Percentiles rank a stretch among this genome's conserved stretches.
Evolutionary conservation across 176 grass and related monocot genomes (phyloP).

Genomic region (Stipa capillata): DNA sequence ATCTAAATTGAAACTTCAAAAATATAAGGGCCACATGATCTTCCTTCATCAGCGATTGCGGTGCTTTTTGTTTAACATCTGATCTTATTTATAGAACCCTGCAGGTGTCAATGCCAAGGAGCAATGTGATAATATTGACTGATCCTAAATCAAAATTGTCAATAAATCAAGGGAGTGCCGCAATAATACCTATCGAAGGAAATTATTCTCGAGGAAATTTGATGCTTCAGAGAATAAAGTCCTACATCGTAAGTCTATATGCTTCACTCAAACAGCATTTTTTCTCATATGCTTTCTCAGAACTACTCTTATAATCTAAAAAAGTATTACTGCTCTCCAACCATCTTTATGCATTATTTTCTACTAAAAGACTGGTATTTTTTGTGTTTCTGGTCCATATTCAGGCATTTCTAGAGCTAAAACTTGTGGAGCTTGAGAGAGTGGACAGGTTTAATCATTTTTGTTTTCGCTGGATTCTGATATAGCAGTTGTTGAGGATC

Average conservation of each 20-base stretch:
- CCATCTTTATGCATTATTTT: constrained; percentile 26
- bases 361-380: background rate
- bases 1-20: background rate
- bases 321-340: background rate
- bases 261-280: background rate
- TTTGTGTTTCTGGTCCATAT: constrained; percentile 23
- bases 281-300: background rate
- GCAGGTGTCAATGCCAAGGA: constrained; percentile 85
- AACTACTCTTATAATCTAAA: background rate
- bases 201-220: constrained; percentile 80
- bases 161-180: constrained; percentile 36
- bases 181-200: constrained; percentile 57
- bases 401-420: constrained; percentile 72
- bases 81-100: constrained; percentile 77
- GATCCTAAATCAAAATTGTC: constrained; percentile 62
- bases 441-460: constrained; percentile 34
- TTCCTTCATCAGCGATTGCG: background rate
- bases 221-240: constrained; percentile 93
- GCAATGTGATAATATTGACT: constrained; percentile 78
- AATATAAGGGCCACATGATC: background rate
- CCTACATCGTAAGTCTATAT: constrained; percentile 76
- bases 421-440: constrained; percentile 39
- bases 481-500: constrained; percentile 68
- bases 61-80: constrained; percentile 37
- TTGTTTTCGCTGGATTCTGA: constrained; percentile 82